Percentiles rank a stretch among this genome's conserved stretches.
Conservation (phyloP, 768 basidiomycete genomes). For the Pisolithus sp. region DNA sequence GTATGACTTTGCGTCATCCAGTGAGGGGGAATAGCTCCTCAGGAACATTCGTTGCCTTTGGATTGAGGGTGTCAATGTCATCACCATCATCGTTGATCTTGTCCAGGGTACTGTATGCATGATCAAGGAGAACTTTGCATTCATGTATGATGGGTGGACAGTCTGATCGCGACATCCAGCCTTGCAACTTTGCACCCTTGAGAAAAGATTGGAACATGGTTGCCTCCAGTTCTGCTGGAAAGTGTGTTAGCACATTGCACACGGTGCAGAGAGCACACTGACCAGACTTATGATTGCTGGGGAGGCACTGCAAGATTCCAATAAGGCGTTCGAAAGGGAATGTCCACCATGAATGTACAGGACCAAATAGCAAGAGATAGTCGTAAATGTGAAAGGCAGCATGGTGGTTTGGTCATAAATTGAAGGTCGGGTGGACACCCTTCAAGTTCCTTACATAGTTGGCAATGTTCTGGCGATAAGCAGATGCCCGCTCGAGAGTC, state of each 20-base stretch:
- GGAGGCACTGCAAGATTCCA: constrained; percentile 29
- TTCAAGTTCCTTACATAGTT: constrained; percentile 13
- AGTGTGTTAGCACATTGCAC: constrained; percentile 2
- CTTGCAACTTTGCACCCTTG: constrained; percentile 6
- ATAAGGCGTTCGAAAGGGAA: constrained; percentile 35
- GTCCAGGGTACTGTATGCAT: neutral
- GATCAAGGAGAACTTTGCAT: constrained; percentile 2
- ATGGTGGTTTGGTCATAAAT: constrained; percentile 24
- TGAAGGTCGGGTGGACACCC: constrained; percentile 12
- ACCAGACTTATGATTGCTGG: constrained; percentile 28
- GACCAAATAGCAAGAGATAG: constrained; percentile 30
- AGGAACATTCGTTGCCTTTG: neutral
- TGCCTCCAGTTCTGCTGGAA: constrained; percentile 4
- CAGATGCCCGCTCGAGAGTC: neutral
- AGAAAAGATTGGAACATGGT: constrained; percentile 11
- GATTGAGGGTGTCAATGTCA: neutral
- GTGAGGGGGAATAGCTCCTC: neutral
- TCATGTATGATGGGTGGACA: constrained; percentile 6
- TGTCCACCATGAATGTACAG: constrained; percentile 34
- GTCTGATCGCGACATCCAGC: constrained; percentile 4
- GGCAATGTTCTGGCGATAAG: constrained; percentile 13
- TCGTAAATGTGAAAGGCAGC: constrained; percentile 26
- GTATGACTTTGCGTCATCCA: neutral
- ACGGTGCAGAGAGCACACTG: constrained; percentile 2
- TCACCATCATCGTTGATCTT: neutral